Percentiles rank a stretch among this genome's conserved stretches.
phyloP scores from a whole-genome alignment of 2,329 filamentous ascomycete species.

The Lachnellula occidentalis region DNA sequence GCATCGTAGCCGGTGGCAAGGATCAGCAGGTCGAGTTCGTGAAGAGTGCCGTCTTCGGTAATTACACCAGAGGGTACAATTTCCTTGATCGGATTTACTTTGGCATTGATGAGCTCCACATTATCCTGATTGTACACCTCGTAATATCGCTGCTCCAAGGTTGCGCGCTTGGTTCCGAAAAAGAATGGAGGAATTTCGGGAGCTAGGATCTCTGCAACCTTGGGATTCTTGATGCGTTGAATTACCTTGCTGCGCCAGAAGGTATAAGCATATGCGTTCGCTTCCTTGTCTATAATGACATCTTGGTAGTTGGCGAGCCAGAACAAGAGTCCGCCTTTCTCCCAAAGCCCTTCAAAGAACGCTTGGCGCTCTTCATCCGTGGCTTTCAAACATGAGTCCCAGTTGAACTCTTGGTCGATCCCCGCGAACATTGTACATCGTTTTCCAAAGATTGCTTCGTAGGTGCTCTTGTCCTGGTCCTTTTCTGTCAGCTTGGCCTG shows the following conservation, averaged over 20 bases:
- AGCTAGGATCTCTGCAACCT: conserved; percentile 40
- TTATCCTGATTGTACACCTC: conserved; percentile 42
- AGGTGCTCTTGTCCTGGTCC: too few relatives aligned
- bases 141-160: conserved; percentile 44
- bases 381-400: conserved; percentile 40
- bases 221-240: conserved; percentile 39
- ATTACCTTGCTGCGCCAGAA: conserved; percentile 44
- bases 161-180: conserved; percentile 42
- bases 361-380: conserved; percentile 38
- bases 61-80: conserved; percentile 36
- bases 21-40: conserved; percentile 30
- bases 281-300: conserved; percentile 31
- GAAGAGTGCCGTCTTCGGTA: conserved; percentile 25
- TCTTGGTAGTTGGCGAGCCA: conserved; percentile 44
- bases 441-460: conserved; percentile 36
- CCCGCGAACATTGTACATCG: conserved; percentile 37
- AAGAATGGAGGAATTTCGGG: conserved; percentile 36
- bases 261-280: conserved; percentile 41
- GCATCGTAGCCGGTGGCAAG: conserved; percentile 36
- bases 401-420: conserved; percentile 44
- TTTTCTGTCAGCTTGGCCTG: not conserved
- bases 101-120: conserved; percentile 41
- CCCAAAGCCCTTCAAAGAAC: conserved; percentile 40
- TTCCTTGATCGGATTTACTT: conserved; percentile 34
- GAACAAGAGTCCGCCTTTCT: conserved; percentile 41